Percentiles rank a stretch among this genome's conserved stretches.
phyloP scores from a whole-genome alignment of 257 asterid genomes.

The Capsicum chinense region DNA sequence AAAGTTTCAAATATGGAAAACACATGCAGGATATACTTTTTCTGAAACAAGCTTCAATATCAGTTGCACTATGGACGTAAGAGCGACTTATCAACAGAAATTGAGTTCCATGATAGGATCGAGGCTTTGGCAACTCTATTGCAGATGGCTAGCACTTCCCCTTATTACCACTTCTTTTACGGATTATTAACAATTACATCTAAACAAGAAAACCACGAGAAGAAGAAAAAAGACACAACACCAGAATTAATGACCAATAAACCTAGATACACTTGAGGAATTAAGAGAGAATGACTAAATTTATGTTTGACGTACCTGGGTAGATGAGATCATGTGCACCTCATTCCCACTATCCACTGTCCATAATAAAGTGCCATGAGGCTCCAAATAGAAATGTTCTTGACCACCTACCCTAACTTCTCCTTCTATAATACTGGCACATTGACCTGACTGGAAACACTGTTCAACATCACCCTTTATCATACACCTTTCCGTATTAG shows the following conservation, averaged over 20 bases:
- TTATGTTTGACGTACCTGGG: conserved; percentile 62
- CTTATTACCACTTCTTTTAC: background rate
- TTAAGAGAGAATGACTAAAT: conserved; percentile 18
- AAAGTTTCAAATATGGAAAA: background rate
- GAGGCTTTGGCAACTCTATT: background rate
- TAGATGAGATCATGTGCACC: conserved; percentile 94
- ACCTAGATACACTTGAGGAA: conserved; percentile 12
- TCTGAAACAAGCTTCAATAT: background rate
- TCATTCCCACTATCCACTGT: conserved; percentile 91
- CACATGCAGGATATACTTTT: background rate
- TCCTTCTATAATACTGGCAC: conserved; percentile 88
- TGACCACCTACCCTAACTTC: conserved; percentile 90
- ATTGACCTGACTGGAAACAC: conserved; percentile 73
- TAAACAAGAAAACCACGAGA: background rate
- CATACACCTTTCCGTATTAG: conserved; percentile 68
- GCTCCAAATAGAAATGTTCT: conserved; percentile 98
- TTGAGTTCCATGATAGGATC: background rate
- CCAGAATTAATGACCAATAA: background rate
- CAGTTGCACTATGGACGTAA: background rate
- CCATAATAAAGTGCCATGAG: conserved; percentile 85
- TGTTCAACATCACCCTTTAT: conserved; percentile 68
- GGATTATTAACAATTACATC: background rate
- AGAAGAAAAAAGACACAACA: background rate
- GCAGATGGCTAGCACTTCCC: background rate
- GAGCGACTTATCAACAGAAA: background rate